Evolutionary conservation across 257 asterid genomes (phyloP).

Genomic region (Forsythia suspensa): DNA sequence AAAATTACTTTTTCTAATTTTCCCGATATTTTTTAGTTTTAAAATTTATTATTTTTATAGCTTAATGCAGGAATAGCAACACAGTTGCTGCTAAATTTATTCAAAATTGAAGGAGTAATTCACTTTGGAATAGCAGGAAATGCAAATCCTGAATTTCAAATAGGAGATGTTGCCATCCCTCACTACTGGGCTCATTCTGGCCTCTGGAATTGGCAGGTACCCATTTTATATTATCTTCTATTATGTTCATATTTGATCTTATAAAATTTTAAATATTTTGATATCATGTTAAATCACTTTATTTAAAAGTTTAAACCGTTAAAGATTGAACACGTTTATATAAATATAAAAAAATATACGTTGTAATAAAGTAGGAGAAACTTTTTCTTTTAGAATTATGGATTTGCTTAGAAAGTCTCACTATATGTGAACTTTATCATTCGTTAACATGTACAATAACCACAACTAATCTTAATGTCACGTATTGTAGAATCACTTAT

Average conservation of each 20-base stretch:
- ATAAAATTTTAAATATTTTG: too few species aligned
- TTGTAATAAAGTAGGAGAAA: too few species aligned
- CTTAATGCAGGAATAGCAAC: conserved; percentile 63
- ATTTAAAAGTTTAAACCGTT: too few species aligned
- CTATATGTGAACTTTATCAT: too few species aligned
- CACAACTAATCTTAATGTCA: too few species aligned
- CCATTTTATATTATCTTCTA: neutral
- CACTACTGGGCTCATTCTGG: conserved; percentile 54
- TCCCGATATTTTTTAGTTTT: neutral
- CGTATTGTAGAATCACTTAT: neutral
- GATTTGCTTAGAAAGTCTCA: too few species aligned
- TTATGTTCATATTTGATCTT: too few species aligned
- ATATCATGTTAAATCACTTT: too few species aligned
- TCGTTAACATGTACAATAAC: too few species aligned
- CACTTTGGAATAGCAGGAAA: conserved; percentile 75
- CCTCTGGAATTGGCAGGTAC: conserved; percentile 74
- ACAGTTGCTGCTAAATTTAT: conserved; percentile 47
- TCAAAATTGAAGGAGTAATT: conserved; percentile 54
- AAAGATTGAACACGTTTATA: too few species aligned
- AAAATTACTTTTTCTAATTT: neutral
- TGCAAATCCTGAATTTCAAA: conserved; percentile 45
- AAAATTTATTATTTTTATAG: conserved; percentile 17
- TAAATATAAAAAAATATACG: too few species aligned
- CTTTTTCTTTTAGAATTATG: too few species aligned
- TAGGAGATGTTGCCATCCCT: conserved; percentile 72